Conservation (phyloP, 2,329 filamentous ascomycete genomes). For the Blumeria graminis region DNA sequence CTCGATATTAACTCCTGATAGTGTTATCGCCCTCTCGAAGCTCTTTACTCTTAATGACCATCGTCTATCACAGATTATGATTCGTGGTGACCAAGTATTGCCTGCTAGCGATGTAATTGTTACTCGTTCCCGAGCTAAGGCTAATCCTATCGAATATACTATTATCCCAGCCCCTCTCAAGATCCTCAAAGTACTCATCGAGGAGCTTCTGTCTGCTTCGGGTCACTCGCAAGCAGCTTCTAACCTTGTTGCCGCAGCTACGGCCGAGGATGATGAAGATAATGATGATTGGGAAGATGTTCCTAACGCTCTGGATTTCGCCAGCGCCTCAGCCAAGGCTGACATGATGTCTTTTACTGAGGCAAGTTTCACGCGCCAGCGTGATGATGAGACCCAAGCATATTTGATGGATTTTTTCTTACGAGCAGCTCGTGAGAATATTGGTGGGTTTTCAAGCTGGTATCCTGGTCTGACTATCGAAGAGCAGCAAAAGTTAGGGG, state of each 20-base stretch:
- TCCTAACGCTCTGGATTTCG: constrained; percentile 52
- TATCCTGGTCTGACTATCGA: constrained; percentile 17
- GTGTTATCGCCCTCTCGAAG: constrained; percentile 78
- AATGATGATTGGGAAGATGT: constrained; percentile 84
- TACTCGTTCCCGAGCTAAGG: constrained; percentile 70
- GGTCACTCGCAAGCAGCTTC: constrained; percentile 36
- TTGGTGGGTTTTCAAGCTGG: constrained; percentile 17
- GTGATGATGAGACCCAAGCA: constrained; percentile 74
- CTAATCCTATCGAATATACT: constrained; percentile 75
- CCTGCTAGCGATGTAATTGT: constrained; percentile 63
- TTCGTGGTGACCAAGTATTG: constrained; percentile 80
- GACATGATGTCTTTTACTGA: constrained; percentile 57
- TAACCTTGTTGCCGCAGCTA: constrained; percentile 31
- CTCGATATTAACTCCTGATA: constrained; percentile 19
- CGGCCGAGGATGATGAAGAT: constrained; percentile 34
- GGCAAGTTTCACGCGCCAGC: constrained; percentile 31
- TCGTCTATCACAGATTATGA: constrained; percentile 52
- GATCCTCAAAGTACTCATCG: constrained; percentile 85
- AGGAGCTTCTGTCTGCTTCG: constrained; percentile 66
- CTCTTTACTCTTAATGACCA: constrained; percentile 70
- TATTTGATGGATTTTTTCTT: constrained; percentile 70
- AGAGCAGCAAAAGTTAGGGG: constrained; percentile 23
- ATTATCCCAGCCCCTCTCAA: constrained; percentile 73
- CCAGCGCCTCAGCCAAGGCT: constrained; percentile 37
- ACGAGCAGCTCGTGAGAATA: constrained; percentile 13